Percentiles rank a stretch among this genome's conserved stretches.
These are phyloP conservation scores for Penicillium ucsense DNA, from an alignment of 495 filamentous ascomycete genomes.

Conservation along the genomic window DNA sequence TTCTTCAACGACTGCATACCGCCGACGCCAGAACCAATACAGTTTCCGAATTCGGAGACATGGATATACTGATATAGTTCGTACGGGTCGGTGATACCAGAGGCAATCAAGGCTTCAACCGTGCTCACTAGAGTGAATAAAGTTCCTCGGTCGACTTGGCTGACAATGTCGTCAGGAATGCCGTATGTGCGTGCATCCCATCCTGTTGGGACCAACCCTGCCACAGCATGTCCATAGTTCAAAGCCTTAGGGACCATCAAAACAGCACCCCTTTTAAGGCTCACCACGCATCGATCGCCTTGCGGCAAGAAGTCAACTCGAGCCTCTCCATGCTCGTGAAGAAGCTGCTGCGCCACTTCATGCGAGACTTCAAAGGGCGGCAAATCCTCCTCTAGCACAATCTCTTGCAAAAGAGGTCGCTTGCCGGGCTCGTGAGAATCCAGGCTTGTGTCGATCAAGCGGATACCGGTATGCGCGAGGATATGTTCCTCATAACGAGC, in stretches of 20 bases:
- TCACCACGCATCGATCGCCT: slow-evolving; percentile 61
- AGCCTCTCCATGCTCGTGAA: neutral
- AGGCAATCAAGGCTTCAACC: slow-evolving; percentile 75
- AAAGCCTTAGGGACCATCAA: slow-evolving; percentile 93
- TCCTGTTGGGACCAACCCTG: slow-evolving; percentile 90
- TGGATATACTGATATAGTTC: slow-evolving; percentile 99
- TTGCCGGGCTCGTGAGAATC: slow-evolving; percentile 94
- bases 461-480: slow-evolving; percentile 92
- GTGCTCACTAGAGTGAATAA: slow-evolving; percentile 89
- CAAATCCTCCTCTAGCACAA: slow-evolving; percentile 90
- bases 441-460: slow-evolving; percentile 93
- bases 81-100: slow-evolving; percentile 96
- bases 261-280: slow-evolving; percentile 88
- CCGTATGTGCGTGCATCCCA: slow-evolving; percentile 95
- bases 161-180: slow-evolving; percentile 93
- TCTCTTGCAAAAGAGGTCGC: slow-evolving; percentile 94
- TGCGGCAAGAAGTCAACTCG: neutral
- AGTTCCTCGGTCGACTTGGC: slow-evolving; percentile 91
- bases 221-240: slow-evolving; percentile 90
- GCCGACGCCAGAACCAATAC: slow-evolving; percentile 93
- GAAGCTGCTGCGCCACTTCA: slow-evolving; percentile 36
- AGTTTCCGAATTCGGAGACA: slow-evolving; percentile 95
- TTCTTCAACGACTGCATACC: slow-evolving; percentile 81
- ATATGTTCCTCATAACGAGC: slow-evolving; percentile 91
- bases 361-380: slow-evolving; percentile 93